phyloP scores from a whole-genome alignment of 805 yeast genomes.

The Ogataea chonburiensis region DNA sequence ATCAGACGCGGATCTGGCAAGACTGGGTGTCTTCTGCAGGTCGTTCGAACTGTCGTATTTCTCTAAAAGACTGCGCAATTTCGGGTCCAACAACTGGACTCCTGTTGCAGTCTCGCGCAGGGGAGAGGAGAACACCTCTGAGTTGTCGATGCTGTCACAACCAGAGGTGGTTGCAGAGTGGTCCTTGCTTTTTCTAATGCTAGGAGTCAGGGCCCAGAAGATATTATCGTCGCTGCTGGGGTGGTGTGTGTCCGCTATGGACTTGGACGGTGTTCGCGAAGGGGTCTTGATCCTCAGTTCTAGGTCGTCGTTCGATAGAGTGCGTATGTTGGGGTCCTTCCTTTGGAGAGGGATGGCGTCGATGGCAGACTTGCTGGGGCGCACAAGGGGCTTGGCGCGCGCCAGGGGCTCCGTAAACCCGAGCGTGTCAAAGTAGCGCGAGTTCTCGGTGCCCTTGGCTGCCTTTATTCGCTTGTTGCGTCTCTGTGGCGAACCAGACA shows the following conservation, averaged over 20 bases:
- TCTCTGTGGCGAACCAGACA: conserved; percentile 15
- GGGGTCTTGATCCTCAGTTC: conserved; percentile 23
- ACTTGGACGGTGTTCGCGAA: conserved; percentile 23
- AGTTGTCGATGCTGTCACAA: conserved; percentile 14
- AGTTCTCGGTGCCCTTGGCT: conserved; percentile 3
- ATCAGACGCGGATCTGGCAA: conserved; percentile 26
- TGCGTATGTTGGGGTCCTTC: conserved; percentile 24
- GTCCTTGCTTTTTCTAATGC: conserved; percentile 18
- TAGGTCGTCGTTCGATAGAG: conserved; percentile 18
- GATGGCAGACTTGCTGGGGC: conserved; percentile 2
- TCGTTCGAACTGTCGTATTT: conserved; percentile 41
- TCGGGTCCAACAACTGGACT: conserved; percentile 29
- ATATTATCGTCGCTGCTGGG: conserved; percentile 37
- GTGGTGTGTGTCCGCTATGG: conserved; percentile 15
- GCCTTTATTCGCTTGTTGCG: conserved; percentile 10
- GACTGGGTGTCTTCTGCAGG: conserved; percentile 35
- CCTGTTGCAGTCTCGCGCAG: conserved; percentile 28
- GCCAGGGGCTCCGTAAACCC: conserved; percentile 15
- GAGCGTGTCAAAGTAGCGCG: conserved; percentile 1
- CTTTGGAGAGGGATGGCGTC: conserved; percentile 10
- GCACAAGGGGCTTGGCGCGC: conserved; percentile 7
- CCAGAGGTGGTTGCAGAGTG: conserved; percentile 15
- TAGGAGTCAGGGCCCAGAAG: conserved; percentile 45
- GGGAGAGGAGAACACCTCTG: conserved; percentile 44
- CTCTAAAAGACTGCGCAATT: conserved; percentile 33